Base-by-base conservation (phyloP, 2,329 filamentous ascomycete genomes). In the Clonostachys chloroleuca region DNA sequence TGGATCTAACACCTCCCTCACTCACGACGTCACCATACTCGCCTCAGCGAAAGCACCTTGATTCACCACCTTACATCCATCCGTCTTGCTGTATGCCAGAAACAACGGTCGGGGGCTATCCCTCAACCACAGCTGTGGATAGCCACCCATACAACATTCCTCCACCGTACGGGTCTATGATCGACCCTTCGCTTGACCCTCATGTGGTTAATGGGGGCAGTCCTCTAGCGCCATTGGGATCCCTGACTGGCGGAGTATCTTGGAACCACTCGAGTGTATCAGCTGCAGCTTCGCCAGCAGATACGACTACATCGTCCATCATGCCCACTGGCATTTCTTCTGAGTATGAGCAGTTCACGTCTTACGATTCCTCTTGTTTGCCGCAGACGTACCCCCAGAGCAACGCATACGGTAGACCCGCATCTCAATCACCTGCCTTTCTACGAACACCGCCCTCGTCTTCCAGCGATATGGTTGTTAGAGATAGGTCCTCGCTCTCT, bases 261-360 rank as follows among this genome's bases (percentile, higher is more conserved):
- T 79, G 75, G 76, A 62, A 58, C 51, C 67, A 65, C 35, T 54
- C 67, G 20, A 54, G 63, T 34, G 54, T 67, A 40, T 62, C 75
- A 49, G 68, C 73, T 24, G 59, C 69, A 24, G 56, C 54, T 12
- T 52, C 57, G 10, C 50, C 54, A 18, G 45, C 54, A 33, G 47
- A 63, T 17, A 62, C 70, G 37, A 67, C 67, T 3, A 66, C 69
- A 5, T 59, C 71, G 42, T 62, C 65, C 47, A 66, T 72, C 51
- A 67, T 74, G 46, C 73, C 68, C 53, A 66, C 76, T 33, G 59
- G 78, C 47, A 43, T 40, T 30, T 66, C 74, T 34, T 59, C 70
- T 35, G 76, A 78, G 42, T 81, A 80, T 56, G 73, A 76, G 54
- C 60, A 70, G 33, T 81, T 78, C 56, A 65, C 67, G 50, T 64